These are phyloP conservation scores for Trichophyton rubrum DNA, from an alignment of 2,329 filamentous ascomycete genomes.

Conservation along the genomic window DNA sequence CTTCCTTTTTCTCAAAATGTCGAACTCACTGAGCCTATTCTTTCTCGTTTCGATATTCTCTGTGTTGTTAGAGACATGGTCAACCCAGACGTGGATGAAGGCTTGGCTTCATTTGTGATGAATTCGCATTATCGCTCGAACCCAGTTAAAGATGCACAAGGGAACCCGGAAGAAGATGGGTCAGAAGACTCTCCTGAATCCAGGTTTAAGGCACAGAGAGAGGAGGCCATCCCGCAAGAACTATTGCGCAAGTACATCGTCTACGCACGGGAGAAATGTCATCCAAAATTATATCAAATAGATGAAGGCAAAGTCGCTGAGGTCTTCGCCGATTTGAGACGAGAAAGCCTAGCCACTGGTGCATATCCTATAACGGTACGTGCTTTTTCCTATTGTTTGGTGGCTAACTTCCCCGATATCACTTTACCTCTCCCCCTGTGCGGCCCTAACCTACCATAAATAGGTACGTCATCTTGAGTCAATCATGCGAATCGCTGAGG, in stretches of 20 bases:
- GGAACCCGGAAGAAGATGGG: conserved; percentile 36
- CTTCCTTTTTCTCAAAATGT: conserved; percentile 95
- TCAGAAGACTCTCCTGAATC: conserved; percentile 30
- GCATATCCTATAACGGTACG: conserved; percentile 95
- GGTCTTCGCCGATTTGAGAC: conserved; percentile 89
- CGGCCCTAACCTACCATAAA: background rate
- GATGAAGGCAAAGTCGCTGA: conserved; percentile 94
- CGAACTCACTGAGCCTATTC: conserved; percentile 88
- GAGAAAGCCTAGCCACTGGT: conserved; percentile 83
- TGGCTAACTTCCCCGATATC: conserved; percentile 2
- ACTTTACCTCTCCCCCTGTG: background rate
- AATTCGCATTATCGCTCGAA: conserved; percentile 88
- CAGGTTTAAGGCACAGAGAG: conserved; percentile 31
- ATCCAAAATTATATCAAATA: conserved; percentile 90
- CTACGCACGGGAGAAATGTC: conserved; percentile 79
- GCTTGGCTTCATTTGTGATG: conserved; percentile 87
- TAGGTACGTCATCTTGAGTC: conserved; percentile 95
- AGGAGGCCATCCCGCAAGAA: conserved; percentile 75
- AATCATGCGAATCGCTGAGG: conserved; percentile 87
- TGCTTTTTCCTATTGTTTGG: conserved; percentile 12
- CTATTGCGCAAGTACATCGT: conserved; percentile 92
- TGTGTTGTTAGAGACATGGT: conserved; percentile 94
- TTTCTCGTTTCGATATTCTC: conserved; percentile 95
- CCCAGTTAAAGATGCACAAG: conserved; percentile 42
- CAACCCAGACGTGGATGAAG: conserved; percentile 81